These are phyloP conservation scores for Lizonia empirigonia DNA, from an alignment of 2,329 filamentous ascomycete genomes.

Conservation along the genomic window DNA sequence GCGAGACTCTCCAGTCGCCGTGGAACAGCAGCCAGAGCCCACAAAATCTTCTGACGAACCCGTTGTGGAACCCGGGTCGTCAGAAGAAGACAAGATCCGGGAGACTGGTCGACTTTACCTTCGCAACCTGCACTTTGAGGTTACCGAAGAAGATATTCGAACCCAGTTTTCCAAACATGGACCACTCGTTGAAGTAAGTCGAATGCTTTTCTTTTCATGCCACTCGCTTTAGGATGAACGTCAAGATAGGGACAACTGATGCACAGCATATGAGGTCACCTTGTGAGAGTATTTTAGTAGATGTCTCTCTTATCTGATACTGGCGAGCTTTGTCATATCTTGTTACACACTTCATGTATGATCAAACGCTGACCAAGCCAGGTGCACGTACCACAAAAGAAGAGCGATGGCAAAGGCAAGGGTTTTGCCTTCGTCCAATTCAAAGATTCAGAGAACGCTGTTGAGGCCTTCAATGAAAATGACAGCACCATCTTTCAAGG, in stretches of 20 bases:
- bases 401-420: slow-evolving; percentile 73
- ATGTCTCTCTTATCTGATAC: slow-evolving; percentile 92
- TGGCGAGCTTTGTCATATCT: slow-evolving; percentile 17
- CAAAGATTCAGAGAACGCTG: slow-evolving; percentile 71
- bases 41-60: slow-evolving; percentile 8
- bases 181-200: slow-evolving; percentile 81
- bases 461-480: slow-evolving; percentile 76
- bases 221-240: slow-evolving; percentile 75
- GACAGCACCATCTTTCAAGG: slow-evolving; percentile 92
- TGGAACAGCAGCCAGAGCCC: slow-evolving; percentile 14
- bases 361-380: slow-evolving; percentile 51
- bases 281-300: slow-evolving; percentile 99
- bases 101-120: slow-evolving; percentile 82
- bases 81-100: slow-evolving; percentile 67
- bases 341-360: background rate
- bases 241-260: slow-evolving; percentile 99
- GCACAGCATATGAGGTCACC: slow-evolving; percentile 88
- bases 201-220: slow-evolving; percentile 24
- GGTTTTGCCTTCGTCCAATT: slow-evolving; percentile 91
- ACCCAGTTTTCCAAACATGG: slow-evolving; percentile 75
- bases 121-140: slow-evolving; percentile 83
- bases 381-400: slow-evolving; percentile 84
- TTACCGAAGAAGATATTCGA: slow-evolving; percentile 77
- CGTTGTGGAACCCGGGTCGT: slow-evolving; percentile 42
- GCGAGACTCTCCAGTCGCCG: slow-evolving; percentile 11